phyloP scores from a whole-genome alignment of 148 eudicot species.

The Rheum nobile region DNA sequence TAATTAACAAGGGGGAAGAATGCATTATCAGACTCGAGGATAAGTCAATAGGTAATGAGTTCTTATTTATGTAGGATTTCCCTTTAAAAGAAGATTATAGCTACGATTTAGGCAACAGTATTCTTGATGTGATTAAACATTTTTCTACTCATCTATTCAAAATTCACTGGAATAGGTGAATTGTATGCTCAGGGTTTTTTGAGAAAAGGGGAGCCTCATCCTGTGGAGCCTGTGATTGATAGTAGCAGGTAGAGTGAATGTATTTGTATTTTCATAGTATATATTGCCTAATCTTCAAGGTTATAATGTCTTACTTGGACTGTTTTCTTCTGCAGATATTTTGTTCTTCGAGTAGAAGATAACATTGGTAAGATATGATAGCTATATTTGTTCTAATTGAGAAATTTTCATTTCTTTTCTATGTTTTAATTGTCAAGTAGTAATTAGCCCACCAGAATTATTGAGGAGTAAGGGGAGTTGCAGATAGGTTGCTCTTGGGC shows the following conservation, averaged over 20 bases:
- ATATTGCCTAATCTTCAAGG: background rate
- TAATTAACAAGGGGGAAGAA: constrained; percentile 85
- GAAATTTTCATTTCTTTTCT: background rate
- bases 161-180: constrained; percentile 37
- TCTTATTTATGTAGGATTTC: background rate
- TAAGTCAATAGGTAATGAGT: constrained; percentile 54
- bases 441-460: background rate
- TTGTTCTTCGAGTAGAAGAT: constrained; percentile 94
- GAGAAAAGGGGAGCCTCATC: constrained; percentile 92
- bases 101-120: background rate
- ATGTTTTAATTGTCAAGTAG: background rate
- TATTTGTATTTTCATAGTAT: background rate
- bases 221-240: constrained; percentile 92
- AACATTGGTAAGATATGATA: constrained; percentile 52
- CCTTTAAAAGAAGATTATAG: background rate
- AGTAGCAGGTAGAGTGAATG: constrained; percentile 67
- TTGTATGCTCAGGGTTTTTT: constrained; percentile 87
- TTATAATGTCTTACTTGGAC: background rate
- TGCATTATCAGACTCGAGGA: constrained; percentile 94
- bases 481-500: background rate
- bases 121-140: background rate
- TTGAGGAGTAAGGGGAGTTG: background rate
- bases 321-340: constrained; percentile 55
- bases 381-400: background rate
- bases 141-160: background rate